Conservation (phyloP, 2,329 filamentous ascomycete genomes). For the Colletotrichum sp. region DNA sequence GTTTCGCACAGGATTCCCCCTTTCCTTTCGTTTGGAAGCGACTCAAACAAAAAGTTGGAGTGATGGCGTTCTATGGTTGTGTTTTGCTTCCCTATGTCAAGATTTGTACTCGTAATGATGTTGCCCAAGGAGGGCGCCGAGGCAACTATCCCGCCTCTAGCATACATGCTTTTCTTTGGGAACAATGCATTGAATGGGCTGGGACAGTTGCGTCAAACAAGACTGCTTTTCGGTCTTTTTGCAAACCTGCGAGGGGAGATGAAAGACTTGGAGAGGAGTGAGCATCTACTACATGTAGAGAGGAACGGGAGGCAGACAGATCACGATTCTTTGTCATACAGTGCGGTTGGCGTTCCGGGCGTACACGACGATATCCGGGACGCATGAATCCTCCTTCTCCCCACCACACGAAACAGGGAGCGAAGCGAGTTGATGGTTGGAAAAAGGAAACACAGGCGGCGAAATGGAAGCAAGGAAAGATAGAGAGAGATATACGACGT, state of each 20-base stretch:
- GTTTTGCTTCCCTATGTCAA: background rate
- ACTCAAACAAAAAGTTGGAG: constrained; percentile 15
- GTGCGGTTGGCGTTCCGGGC: constrained; percentile 6
- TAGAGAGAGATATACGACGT: background rate
- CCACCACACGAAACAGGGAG: background rate
- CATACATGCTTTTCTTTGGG: background rate
- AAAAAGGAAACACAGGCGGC: background rate
- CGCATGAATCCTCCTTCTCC: background rate
- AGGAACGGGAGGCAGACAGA: background rate
- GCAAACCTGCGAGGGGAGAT: background rate
- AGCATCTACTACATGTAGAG: background rate
- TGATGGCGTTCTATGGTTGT: background rate
- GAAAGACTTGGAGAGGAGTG: background rate
- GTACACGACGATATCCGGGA: constrained; percentile 13
- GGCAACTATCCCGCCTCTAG: background rate
- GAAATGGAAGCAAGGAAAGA: background rate
- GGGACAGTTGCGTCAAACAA: background rate
- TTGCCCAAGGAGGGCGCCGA: background rate
- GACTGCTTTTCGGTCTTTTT: background rate
- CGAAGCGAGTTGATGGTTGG: background rate
- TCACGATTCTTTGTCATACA: background rate
- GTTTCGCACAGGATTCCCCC: background rate
- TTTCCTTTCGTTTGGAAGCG: constrained; percentile 13
- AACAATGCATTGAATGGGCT: background rate
- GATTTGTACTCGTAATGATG: background rate